These are phyloP conservation scores for Colletotrichum tanaceti DNA, from an alignment of 2,329 filamentous ascomycete species.

Conservation along the genomic window DNA sequence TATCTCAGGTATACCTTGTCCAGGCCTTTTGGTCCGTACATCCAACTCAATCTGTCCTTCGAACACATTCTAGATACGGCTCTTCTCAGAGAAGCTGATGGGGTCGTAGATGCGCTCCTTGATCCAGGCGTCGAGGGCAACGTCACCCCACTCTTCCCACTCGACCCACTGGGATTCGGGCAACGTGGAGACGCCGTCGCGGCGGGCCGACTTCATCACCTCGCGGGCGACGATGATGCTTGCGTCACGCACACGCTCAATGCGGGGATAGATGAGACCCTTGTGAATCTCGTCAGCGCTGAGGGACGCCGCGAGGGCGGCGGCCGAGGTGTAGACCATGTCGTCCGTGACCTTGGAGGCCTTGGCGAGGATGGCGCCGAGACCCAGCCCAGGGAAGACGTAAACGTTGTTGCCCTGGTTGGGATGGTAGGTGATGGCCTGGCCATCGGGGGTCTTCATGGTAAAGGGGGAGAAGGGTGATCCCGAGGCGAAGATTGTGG, in stretches of 20 bases:
- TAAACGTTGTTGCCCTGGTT: conserved; percentile 91
- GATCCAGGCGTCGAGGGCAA: conserved; percentile 70
- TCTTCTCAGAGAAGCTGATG: conserved; percentile 52
- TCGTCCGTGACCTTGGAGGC: conserved; percentile 86
- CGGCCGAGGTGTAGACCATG: conserved; percentile 97
- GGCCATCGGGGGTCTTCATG: conserved; percentile 69
- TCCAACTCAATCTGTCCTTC: conserved; percentile 32
- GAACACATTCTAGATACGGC: conserved; percentile 35
- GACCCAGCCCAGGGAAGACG: conserved; percentile 95
- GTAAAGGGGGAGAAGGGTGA: conserved; percentile 86
- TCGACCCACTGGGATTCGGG: conserved; percentile 76
- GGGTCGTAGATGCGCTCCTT: conserved; percentile 72
- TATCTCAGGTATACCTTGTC: conserved; percentile 31
- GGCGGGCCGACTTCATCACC: conserved; percentile 91
- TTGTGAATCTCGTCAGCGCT: conserved; percentile 83
- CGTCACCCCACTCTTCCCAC: conserved; percentile 79
- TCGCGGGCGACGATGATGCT: conserved; percentile 87
- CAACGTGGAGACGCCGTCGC: conserved; percentile 79
- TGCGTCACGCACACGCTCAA: conserved; percentile 91
- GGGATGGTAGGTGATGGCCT: conserved; percentile 75
- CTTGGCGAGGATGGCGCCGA: conserved; percentile 93
- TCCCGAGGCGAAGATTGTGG: conserved; percentile 92
- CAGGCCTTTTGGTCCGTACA: conserved; percentile 32
- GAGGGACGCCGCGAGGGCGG: conserved; percentile 81
- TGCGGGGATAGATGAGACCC: conserved; percentile 89